Base-by-base conservation (phyloP, 116 monocot genomes). In the Zostera marina region DNA sequence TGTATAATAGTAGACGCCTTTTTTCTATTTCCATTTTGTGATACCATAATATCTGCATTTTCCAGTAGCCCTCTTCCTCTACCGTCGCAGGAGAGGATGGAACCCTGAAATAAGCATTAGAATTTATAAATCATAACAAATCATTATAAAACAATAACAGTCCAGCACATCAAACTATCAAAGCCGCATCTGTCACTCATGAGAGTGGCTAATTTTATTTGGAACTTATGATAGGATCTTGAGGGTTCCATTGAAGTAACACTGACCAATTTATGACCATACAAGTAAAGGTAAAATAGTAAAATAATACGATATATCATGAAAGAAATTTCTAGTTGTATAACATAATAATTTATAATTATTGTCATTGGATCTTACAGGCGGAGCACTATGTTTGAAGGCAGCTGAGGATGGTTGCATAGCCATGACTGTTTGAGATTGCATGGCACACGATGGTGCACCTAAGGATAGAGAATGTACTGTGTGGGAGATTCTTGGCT, bases 1-100 rank as follows among this genome's bases (percentile, higher is more conserved):
- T 88, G 75, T 41, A 94, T 81, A 39, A 84, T 76, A 63, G 67
- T 69, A 1, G 68, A 20, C 13, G 26, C 47, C 56, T 68, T 80
- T 58, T 64, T 81, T 20, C 73, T 73, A 19, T 64, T 42, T 8
- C 81, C 84, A 75, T 93, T 87, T 67, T 77, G 84, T 10, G 66
- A 41, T 22, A 62, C 41, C 2, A 62, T 76, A 7, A 81, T 62
- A 64, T 72, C 71, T 59, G 78, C 74, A 25, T 66, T 67, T 56
- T 79, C 81, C 15, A 69, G 38, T 13, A 71, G 59, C 62, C 82
- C 83, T 38, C 81, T 62, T 66, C 82, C 83, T 38, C 81, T 72
- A 22, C 81, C 79, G 12, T 58, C 55, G 66, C 67, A 68, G 40
- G 72, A 66, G 42, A 67, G 22, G 7, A 61, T 60, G 39, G 59